Conservation (phyloP, 1,284 basidiomycete species). For the Kwoniella shivajii region DNA sequence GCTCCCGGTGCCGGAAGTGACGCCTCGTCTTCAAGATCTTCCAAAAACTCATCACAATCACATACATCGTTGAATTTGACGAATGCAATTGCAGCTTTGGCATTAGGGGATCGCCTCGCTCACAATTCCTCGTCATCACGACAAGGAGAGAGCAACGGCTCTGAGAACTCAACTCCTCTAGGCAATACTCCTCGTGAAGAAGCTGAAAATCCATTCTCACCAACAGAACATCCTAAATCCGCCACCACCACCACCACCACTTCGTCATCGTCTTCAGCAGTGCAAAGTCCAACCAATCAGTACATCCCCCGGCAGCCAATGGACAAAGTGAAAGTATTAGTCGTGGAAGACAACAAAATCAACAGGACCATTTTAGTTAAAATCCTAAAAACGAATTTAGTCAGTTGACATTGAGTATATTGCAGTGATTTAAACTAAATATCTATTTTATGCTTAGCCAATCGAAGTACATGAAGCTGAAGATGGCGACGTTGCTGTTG, state of each 20-base stretch:
- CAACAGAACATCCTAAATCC: too few relatives aligned
- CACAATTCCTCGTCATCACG: background rate
- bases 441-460: too few relatives aligned
- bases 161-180: too few relatives aligned
- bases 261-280: too few relatives aligned
- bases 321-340: slow-evolving; percentile 35
- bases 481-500: slow-evolving; percentile 46
- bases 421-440: too few relatives aligned
- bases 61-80: slow-evolving; percentile 32
- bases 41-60: background rate
- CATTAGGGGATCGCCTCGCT: slow-evolving; percentile 43
- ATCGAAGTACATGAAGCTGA: slow-evolving; percentile 42
- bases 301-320: background rate
- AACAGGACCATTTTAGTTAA: slow-evolving; percentile 50
- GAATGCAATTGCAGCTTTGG: slow-evolving; percentile 45
- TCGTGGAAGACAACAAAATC: slow-evolving; percentile 52
- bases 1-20: too few relatives aligned
- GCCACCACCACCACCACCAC: too few relatives aligned
- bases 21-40: background rate
- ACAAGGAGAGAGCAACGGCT: too few relatives aligned
- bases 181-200: too few relatives aligned
- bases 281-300: too few relatives aligned
- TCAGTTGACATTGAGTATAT: background rate
- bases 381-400: slow-evolving; percentile 37
- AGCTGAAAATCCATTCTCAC: too few relatives aligned